Evolutionary conservation across 495 filamentous ascomycete genomes (phyloP).

Genomic region (Trichoderma virens): DNA sequence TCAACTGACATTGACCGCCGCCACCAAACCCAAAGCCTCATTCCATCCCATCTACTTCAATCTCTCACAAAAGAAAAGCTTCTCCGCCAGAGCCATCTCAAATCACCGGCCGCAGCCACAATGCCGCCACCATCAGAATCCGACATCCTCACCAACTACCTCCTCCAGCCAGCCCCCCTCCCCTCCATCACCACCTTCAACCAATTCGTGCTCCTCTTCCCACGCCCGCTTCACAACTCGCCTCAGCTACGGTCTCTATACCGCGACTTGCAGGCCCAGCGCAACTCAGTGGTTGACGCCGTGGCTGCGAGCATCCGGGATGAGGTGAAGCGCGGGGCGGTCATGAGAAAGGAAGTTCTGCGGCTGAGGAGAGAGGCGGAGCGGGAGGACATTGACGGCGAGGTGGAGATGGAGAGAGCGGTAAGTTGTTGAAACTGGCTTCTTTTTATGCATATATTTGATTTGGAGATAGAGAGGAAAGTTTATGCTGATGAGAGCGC

Average conservation of each 20-base stretch:
- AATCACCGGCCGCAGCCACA: background rate
- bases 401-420: constrained; percentile 63
- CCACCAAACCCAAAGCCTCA: too few relatives aligned
- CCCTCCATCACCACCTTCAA: constrained; percentile 63
- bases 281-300: constrained; percentile 58
- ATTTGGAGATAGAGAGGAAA: background rate
- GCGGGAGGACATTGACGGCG: constrained; percentile 50
- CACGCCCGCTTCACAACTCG: constrained; percentile 56
- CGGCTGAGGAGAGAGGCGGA: constrained; percentile 46
- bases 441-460: background rate
- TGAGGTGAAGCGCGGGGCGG: constrained; percentile 57
- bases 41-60: background rate
- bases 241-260: constrained; percentile 71
- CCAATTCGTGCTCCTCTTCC: constrained; percentile 72
- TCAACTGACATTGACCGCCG: too few relatives aligned
- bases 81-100: too few relatives aligned
- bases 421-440: constrained; percentile 27
- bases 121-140: constrained; percentile 49
- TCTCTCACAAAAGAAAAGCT: too few relatives aligned
- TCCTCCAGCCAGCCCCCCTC: constrained; percentile 66
- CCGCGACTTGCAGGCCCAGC: constrained; percentile 64
- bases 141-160: constrained; percentile 66
- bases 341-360: constrained; percentile 53
- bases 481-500: constrained; percentile 13
- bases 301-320: constrained; percentile 60